Evolutionary conservation across 2,329 filamentous ascomycete genomes (phyloP).

Genomic region (Fusarium compactum): DNA sequence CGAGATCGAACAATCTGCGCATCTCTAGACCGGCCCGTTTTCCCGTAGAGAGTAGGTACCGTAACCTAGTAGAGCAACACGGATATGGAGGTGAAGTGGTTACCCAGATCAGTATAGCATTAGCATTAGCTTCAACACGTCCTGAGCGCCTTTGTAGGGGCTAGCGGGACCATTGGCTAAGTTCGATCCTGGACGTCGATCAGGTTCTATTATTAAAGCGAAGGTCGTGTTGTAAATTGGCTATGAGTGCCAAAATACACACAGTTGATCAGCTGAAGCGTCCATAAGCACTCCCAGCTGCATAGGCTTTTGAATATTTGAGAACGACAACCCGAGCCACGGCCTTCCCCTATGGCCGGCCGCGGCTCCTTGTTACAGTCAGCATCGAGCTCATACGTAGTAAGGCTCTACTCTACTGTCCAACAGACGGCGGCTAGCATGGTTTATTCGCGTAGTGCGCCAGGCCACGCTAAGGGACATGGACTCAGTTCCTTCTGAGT

Average conservation of each 20-base stretch:
- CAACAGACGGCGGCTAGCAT: conserved; percentile 22
- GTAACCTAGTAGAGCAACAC: not conserved
- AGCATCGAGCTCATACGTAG: not conserved
- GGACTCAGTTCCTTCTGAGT: conserved; percentile 33
- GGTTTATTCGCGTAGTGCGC: conserved; percentile 4
- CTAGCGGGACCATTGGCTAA: conserved; percentile 15
- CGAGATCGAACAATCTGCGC: not conserved
- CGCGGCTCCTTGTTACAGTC: not conserved
- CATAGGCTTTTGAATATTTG: not conserved
- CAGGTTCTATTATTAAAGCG: conserved; percentile 11
- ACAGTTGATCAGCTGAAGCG: not conserved
- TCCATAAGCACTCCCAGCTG: not conserved
- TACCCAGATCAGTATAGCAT: conserved; percentile 1
- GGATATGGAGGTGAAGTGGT: not conserved
- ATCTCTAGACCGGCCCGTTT: conserved; percentile 13
- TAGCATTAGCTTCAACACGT: not conserved
- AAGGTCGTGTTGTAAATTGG: not conserved
- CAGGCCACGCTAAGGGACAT: conserved; percentile 29
- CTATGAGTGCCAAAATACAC: not conserved
- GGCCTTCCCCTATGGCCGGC: not conserved
- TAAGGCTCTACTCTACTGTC: conserved; percentile 4
- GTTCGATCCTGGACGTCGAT: conserved; percentile 23
- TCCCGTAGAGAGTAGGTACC: conserved; percentile 5
- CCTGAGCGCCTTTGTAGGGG: conserved; percentile 1
- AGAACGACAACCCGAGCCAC: not conserved